A percentile compares a stretch with the other conserved stretches of the same genome.
Conservation (phyloP, 2,329 filamentous ascomycete species). For the Tolypocladium tropicale region DNA sequence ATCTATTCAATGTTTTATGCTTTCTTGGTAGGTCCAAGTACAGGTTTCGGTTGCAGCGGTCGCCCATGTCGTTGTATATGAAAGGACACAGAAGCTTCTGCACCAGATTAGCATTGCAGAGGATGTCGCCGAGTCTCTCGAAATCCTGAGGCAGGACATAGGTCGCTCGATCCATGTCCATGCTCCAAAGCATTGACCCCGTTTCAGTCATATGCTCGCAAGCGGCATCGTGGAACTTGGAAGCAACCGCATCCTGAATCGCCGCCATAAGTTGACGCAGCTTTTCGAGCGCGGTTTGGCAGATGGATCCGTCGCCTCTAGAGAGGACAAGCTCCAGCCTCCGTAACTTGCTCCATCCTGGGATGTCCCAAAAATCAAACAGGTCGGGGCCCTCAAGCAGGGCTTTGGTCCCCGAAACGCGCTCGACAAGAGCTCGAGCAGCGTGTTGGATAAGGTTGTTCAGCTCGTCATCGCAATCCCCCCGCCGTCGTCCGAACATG, state of each 20-base stretch:
- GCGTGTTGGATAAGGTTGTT: conserved; percentile 49
- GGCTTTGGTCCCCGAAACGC: conserved; percentile 23
- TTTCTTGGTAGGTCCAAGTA: not conserved
- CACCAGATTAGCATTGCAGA: conserved; percentile 14
- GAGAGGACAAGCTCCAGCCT: conserved; percentile 15
- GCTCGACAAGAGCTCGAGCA: conserved; percentile 38
- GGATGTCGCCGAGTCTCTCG: conserved; percentile 10
- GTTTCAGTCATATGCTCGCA: not conserved
- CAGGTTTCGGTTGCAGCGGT: not conserved
- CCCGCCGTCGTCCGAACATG: conserved; percentile 35
- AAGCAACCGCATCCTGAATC: conserved; percentile 8
- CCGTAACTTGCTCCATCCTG: conserved; percentile 22
- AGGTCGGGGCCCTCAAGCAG: conserved; percentile 22
- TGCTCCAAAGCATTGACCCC: not conserved
- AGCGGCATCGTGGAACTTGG: conserved; percentile 8
- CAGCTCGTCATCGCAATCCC: conserved; percentile 41
- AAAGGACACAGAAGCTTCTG: conserved; percentile 21
- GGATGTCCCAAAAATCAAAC: conserved; percentile 17
- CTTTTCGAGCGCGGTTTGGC: conserved; percentile 5
- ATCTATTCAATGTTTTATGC: too few species aligned
- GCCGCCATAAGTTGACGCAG: conserved; percentile 13
- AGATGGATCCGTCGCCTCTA: not conserved
- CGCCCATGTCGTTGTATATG: conserved; percentile 21
- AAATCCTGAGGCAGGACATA: conserved; percentile 24
- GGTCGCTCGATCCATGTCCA: conserved; percentile 25